Evolutionary conservation across 2,329 filamentous ascomycete species (phyloP), one percentile per base, ranked within the genome.

Genomic region (Trichoderma atroviride): DNA sequence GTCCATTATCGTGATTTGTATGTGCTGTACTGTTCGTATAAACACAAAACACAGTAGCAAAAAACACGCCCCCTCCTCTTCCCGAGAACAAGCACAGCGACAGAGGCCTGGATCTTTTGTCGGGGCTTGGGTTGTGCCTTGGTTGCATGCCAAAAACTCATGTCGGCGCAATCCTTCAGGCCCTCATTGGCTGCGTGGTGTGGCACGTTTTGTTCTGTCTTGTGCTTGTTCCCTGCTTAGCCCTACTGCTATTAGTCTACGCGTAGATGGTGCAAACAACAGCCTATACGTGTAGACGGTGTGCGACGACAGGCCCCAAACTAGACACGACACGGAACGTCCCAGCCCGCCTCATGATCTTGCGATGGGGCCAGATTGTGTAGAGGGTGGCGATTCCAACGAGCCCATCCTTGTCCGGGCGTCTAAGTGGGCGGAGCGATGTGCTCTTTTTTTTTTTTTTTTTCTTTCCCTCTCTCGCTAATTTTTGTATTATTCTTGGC

Each of bases 81-180:
- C 19, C 40, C 19, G 14, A n/a, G 16, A 43, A 43, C 6, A 9
- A 10, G 7, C n/a, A 9, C 19, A n/a, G 33, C 19, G 19, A 43
- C 10, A 50, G 31, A 33, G 31, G 63, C 63, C 63, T 67, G 63
- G 63, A 67, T 67, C 63, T 59, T 67, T 67, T 67, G 63, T 67
- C 50, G 55, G 37, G 53, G 40, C 63, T 59, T 58, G 55, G 40
- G 63, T 22, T 29, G 63, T 55, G 58, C 35, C 40, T 43, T 43
- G 40, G 37, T 22, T 50, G 63, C 63, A 67, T 66, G 14, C 40
- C 16, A n/a, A 43, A n/a, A 35, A 4, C n/a, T 40, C 16, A 58
- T 52, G 63, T 67, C 40, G 55, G 63, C 63, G 55, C n/a, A 67
- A 67, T 67, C 63, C 63, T 67, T 67, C 40, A 59, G 40, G 55